Evolutionary conservation across 108 stramenopile species (phyloP).

Genomic region (Aurantiochytrium sp.): DNA sequence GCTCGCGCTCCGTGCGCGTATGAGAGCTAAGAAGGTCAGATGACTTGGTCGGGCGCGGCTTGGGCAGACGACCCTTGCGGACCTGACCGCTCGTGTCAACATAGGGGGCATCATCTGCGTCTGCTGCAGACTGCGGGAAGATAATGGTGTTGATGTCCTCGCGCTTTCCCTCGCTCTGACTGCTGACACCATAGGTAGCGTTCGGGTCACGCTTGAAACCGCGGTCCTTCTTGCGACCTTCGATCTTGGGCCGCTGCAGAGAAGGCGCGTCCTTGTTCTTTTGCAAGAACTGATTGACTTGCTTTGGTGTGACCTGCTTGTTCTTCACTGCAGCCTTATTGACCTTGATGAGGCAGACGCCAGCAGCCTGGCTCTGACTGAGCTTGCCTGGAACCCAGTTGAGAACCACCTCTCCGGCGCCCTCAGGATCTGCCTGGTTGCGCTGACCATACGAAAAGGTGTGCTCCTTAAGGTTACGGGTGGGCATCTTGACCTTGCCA

Average conservation of each 20-base stretch:
- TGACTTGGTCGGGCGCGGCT: background rate
- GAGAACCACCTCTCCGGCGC: constrained; percentile 3
- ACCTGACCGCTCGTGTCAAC: constrained; percentile 2
- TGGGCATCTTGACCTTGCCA: constrained; percentile 19
- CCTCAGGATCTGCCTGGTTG: background rate
- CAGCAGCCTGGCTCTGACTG: background rate
- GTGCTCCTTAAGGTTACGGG: background rate
- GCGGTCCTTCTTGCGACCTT: background rate
- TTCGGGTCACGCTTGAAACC: background rate
- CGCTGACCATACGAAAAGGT: background rate
- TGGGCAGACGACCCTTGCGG: background rate
- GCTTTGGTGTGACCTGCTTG: background rate
- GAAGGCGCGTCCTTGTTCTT: background rate
- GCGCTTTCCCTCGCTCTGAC: background rate
- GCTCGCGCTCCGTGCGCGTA: background rate
- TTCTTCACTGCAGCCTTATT: constrained; percentile 5
- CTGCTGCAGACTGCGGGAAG: background rate
- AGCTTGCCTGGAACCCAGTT: background rate
- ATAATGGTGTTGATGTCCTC: constrained; percentile 16
- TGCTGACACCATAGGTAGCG: background rate
- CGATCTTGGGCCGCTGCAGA: background rate
- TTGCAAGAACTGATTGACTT: background rate
- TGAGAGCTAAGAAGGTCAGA: background rate
- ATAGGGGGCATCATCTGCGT: background rate
- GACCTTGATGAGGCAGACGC: background rate